A percentile compares a stretch with the other conserved stretches of the same genome.
These are phyloP conservation scores for Eremothecium sinecaudum DNA, from an alignment of 1,139 yeast species.

Conservation along the genomic window DNA sequence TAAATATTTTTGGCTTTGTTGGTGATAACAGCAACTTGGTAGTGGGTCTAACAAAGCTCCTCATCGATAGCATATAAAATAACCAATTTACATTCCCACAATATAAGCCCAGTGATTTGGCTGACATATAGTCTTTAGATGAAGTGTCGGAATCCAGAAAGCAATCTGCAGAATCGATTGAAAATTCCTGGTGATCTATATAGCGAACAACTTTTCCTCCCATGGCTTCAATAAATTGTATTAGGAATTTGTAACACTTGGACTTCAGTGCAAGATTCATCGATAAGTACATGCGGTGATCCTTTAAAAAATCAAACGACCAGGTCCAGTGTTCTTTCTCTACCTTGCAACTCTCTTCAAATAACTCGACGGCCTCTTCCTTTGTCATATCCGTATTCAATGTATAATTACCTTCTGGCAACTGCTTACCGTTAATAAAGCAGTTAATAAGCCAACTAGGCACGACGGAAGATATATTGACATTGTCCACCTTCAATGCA, in stretches of 20 bases:
- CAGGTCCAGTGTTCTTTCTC: conserved; percentile 10
- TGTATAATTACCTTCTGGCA: conserved; percentile 47
- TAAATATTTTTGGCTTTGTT: conserved; percentile 44
- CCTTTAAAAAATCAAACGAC: conserved; percentile 13
- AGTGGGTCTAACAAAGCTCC: conserved; percentile 50
- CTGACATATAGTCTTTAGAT: conserved; percentile 44
- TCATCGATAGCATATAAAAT: conserved; percentile 49
- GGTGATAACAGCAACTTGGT: conserved; percentile 64
- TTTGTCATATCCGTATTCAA: conserved; percentile 23
- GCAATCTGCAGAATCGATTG: conserved; percentile 37
- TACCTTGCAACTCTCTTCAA: conserved; percentile 23
- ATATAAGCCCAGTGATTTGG: conserved; percentile 30
- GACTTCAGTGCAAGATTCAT: conserved; percentile 29
- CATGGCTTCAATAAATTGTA: conserved; percentile 30
- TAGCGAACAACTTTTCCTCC: conserved; percentile 36
- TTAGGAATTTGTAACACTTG: conserved; percentile 26
- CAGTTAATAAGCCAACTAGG: conserved; percentile 77
- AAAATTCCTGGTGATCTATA: conserved; percentile 18
- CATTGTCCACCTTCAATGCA: conserved; percentile 31
- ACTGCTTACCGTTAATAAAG: conserved; percentile 41
- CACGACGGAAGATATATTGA: conserved; percentile 50
- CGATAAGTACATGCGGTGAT: conserved; percentile 25
- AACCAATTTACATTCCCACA: conserved; percentile 74
- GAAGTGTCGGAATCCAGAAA: conserved; percentile 57
- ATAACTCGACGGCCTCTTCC: conserved; percentile 13